Base-by-base conservation (phyloP, 345 rosid species). In the Citrus glauca region DNA sequence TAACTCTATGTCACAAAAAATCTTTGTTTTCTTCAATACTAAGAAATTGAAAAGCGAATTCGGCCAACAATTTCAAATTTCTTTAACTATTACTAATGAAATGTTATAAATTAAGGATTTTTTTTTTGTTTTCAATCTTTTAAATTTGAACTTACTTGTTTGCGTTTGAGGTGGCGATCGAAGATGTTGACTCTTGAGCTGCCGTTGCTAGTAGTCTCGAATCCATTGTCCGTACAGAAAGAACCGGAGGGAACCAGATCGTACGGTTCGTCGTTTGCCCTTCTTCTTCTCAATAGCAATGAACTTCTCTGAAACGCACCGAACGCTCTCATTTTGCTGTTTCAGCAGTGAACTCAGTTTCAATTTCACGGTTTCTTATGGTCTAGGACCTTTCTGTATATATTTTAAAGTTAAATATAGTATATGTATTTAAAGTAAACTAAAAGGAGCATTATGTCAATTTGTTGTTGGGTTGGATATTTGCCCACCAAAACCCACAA, bases 111-210 rank as follows among this genome's bases (percentile, higher is more conserved):
- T n/a, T 2, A 6, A n/a, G 8, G 14, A 42, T 69, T 7, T 28
- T 7, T 19, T 32, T 69, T 9, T 5, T 16, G 24, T 3, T 32
- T 71, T 25, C 27, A 17, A 53, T 25, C 10, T 6, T 17, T 59
- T 33, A 20, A 30, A 56, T 2, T 53, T 45, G 2, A 25, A 68
- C 71, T 80, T 66, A 96, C 99, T 67, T 94, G 99, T 83, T 81
- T 85, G 79, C 97, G 90, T 81, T 96, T 96, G 85, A 96, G 91
- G 48, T 91, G 85, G 72, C 99, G 98, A 73, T 93, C 94, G 80
- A 96, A 96, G 83, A 94, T 85, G 82, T 85, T 89, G 82, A 88
- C 88, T 74, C 82, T 90, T 9, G 97, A 83, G 81, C 74, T 79
- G 13, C 69, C 71, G 13, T 30, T 76, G 25, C 9, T 59, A 70